Evolutionary conservation across 345 rosid species (phyloP).

Genomic region (Salix caprea): DNA sequence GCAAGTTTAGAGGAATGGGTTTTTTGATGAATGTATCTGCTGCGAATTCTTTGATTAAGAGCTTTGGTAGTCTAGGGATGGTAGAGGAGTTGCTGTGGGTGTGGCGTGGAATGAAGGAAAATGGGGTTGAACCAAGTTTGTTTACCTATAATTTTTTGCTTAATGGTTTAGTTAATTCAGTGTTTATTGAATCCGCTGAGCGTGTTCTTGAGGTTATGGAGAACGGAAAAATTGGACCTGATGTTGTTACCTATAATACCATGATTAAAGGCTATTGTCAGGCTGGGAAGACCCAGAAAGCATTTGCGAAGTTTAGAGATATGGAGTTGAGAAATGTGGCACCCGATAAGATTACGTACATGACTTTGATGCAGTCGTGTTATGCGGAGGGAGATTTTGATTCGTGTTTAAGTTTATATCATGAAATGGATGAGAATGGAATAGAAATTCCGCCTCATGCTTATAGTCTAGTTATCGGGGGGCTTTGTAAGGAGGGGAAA

Average conservation of each 20-base stretch:
- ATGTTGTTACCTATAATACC: constrained; percentile 68
- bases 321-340: constrained; percentile 65
- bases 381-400: constrained; percentile 62
- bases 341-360: constrained; percentile 77
- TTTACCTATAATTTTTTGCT: constrained; percentile 68
- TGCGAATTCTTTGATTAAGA: constrained; percentile 65
- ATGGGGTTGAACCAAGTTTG: constrained; percentile 70
- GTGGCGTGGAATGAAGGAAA: constrained; percentile 86
- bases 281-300: constrained; percentile 61
- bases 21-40: constrained; percentile 49
- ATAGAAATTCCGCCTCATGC: constrained; percentile 71
- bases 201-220: constrained; percentile 73
- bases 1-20: constrained; percentile 39
- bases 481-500: constrained; percentile 74
- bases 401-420: constrained; percentile 68
- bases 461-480: constrained; percentile 71
- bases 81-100: constrained; percentile 90
- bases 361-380: constrained; percentile 78
- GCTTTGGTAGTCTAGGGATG: constrained; percentile 80
- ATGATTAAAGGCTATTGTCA: constrained; percentile 85
- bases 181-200: constrained; percentile 73
- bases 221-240: constrained; percentile 59
- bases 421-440: constrained; percentile 78
- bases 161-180: constrained; percentile 66
- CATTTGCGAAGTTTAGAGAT: constrained; percentile 49